These are phyloP conservation scores for Microthyrium microscopicum DNA, from an alignment of 2,329 filamentous ascomycete genomes.

Conservation along the genomic window DNA sequence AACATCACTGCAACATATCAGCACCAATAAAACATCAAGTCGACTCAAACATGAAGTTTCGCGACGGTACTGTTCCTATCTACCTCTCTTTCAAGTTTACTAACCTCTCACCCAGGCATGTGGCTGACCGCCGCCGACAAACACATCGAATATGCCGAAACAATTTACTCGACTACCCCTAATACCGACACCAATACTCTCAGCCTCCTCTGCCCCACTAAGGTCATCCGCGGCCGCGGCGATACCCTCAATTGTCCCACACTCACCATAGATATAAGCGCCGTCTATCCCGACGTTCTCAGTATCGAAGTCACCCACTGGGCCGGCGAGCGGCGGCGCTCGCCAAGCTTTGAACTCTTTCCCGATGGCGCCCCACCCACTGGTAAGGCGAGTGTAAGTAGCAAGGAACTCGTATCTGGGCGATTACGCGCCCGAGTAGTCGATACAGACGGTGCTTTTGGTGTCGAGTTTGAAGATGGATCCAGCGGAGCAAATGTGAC, in stretches of 20 bases:
- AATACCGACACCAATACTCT: conserved; percentile 30
- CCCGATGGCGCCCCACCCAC: conserved; percentile 31
- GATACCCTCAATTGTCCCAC: conserved; percentile 41
- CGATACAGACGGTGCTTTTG: conserved; percentile 33
- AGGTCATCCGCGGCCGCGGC: conserved; percentile 35
- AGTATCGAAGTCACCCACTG: conserved; percentile 43
- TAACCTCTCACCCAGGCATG: conserved; percentile 30
- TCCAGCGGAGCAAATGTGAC: conserved; percentile 36
- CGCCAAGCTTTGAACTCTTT: conserved; percentile 42
- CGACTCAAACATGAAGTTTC: conserved; percentile 41
- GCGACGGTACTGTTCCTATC: conserved; percentile 31
- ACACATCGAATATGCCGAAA: conserved; percentile 48
- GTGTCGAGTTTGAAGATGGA: conserved; percentile 37
- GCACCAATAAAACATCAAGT: too few relatives aligned
- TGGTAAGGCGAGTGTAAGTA: conserved; percentile 14
- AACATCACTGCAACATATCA: too few relatives aligned
- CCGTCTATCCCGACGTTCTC: conserved; percentile 41
- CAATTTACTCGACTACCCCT: conserved; percentile 37
- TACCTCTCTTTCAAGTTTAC: conserved; percentile 2
- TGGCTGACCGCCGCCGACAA: conserved; percentile 47
- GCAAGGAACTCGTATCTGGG: conserved; percentile 35
- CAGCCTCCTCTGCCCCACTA: conserved; percentile 40
- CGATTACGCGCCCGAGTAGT: conserved; percentile 35
- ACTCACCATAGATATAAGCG: conserved; percentile 39
- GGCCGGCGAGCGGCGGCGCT: conserved; percentile 33